Evolutionary conservation across 2,329 filamentous ascomycete genomes (phyloP).

Genomic region (Plenodomus tracheiphilus): DNA sequence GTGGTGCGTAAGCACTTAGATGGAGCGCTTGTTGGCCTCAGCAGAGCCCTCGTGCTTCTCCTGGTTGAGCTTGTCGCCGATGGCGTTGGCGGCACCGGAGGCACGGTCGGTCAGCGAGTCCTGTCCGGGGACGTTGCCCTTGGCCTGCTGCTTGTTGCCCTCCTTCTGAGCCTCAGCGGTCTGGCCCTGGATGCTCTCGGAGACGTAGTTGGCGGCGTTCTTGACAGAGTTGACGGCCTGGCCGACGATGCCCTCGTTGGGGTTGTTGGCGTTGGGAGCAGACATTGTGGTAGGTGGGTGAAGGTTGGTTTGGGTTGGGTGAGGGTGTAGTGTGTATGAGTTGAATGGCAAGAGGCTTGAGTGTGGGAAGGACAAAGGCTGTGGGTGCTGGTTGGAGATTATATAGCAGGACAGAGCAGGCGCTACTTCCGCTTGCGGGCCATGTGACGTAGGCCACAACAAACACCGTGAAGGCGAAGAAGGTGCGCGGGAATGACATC

Average conservation of each 20-base stretch:
- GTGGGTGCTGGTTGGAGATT: not conserved
- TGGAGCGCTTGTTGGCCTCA: conserved; percentile 53
- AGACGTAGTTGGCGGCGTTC: conserved; percentile 71
- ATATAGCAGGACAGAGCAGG: not conserved
- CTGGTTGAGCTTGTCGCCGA: conserved; percentile 59
- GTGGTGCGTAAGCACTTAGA: conserved; percentile 23
- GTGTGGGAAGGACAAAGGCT: conserved; percentile 12
- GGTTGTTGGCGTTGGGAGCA: conserved; percentile 49
- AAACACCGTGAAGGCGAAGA: too few relatives aligned
- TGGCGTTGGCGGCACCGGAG: conserved; percentile 56
- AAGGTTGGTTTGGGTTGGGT: conserved; percentile 9
- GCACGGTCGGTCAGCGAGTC: conserved; percentile 53
- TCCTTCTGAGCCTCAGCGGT: conserved; percentile 65
- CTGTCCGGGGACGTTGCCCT: conserved; percentile 60
- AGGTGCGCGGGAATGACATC: too few relatives aligned
- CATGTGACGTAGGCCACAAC: too few relatives aligned
- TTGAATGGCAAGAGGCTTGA: conserved; percentile 10
- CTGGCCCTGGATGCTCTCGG: conserved; percentile 64
- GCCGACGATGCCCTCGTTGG: conserved; percentile 50
- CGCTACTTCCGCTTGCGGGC: too few relatives aligned
- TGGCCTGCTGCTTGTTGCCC: conserved; percentile 63
- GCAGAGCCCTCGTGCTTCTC: conserved; percentile 54
- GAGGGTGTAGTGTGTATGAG: conserved; percentile 11
- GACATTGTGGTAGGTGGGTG: conserved; percentile 43
- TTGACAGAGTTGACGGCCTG: conserved; percentile 45